Conservation (phyloP, 2,329 filamentous ascomycete species). For the Colletotrichum australisinense region DNA sequence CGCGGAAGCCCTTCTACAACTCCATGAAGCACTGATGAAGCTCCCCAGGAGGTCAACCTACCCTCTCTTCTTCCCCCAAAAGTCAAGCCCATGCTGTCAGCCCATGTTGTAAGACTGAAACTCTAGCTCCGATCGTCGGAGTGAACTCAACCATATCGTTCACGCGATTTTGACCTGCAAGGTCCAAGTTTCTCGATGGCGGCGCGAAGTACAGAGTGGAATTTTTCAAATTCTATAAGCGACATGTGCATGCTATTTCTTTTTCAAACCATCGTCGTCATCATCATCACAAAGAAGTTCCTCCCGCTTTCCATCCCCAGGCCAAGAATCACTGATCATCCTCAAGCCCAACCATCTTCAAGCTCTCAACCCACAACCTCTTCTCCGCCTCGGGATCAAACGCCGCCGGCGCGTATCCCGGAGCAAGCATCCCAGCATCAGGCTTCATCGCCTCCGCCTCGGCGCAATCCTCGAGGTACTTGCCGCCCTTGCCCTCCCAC, state of each 20-base stretch:
- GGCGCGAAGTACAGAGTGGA: neutral
- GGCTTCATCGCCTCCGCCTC: conserved; percentile 39
- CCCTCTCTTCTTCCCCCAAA: too few relatives aligned
- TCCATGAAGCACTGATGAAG: neutral
- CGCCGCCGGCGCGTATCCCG: conserved; percentile 39
- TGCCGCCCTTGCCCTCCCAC: conserved; percentile 58
- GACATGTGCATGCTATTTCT: neutral
- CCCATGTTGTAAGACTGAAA: too few relatives aligned
- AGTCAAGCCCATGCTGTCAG: too few relatives aligned
- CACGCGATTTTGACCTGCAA: too few relatives aligned
- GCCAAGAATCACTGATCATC: conserved; percentile 23
- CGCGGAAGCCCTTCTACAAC: neutral
- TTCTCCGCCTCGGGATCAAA: conserved; percentile 26
- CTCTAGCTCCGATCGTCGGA: too few relatives aligned
- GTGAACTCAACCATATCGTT: too few relatives aligned
- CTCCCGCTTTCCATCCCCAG: too few relatives aligned
- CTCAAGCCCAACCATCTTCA: conserved; percentile 30
- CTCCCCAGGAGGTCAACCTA: neutral
- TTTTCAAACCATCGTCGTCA: neutral
- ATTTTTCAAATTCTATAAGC: neutral
- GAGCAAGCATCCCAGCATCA: neutral
- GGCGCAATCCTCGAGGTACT: conserved; percentile 57
- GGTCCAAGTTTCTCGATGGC: too few relatives aligned
- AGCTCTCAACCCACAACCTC: conserved; percentile 29
- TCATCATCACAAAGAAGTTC: neutral